Evolutionary conservation across 768 basidiomycete genomes (phyloP).

Genomic region (Chlorophyllum brunneum): DNA sequence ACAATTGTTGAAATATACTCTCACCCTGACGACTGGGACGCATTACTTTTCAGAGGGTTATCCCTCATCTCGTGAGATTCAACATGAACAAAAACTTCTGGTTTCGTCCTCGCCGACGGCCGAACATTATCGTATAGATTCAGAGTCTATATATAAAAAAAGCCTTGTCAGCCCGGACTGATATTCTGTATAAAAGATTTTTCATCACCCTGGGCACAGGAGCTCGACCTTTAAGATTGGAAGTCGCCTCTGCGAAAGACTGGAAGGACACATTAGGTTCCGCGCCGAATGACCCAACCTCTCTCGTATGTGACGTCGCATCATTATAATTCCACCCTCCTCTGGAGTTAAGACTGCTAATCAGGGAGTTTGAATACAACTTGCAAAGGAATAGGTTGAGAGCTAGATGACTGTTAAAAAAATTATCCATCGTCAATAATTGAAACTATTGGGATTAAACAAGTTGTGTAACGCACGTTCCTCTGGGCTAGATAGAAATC

Average conservation of each 20-base stretch:
- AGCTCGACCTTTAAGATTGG: too few relatives aligned
- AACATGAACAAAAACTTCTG: slow-evolving; percentile 6
- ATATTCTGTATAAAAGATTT: too few relatives aligned
- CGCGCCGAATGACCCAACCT: too few relatives aligned
- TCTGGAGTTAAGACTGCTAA: slow-evolving; percentile 33
- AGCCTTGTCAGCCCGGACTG: too few relatives aligned
- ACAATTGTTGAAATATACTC: too few relatives aligned
- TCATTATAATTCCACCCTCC: slow-evolving; percentile 1
- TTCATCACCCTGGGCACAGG: too few relatives aligned
- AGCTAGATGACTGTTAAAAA: slow-evolving; percentile 27
- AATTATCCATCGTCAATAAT: neutral
- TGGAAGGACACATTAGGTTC: too few relatives aligned
- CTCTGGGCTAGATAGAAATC: slow-evolving; percentile 9
- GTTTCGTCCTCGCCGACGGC: neutral
- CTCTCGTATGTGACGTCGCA: too few relatives aligned
- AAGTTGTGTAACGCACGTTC: slow-evolving; percentile 11
- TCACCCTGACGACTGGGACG: too few relatives aligned
- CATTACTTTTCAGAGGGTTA: too few relatives aligned
- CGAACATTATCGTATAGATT: too few relatives aligned
- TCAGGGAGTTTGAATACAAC: slow-evolving; percentile 36
- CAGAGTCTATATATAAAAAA: neutral
- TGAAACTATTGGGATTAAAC: neutral
- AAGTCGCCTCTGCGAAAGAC: too few relatives aligned
- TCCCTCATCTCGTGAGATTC: slow-evolving; percentile 9
- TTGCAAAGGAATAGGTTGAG: slow-evolving; percentile 36